Evolutionary conservation across 2,329 filamentous ascomycete genomes (phyloP).

Genomic region (Colletotrichum gigasporum): DNA sequence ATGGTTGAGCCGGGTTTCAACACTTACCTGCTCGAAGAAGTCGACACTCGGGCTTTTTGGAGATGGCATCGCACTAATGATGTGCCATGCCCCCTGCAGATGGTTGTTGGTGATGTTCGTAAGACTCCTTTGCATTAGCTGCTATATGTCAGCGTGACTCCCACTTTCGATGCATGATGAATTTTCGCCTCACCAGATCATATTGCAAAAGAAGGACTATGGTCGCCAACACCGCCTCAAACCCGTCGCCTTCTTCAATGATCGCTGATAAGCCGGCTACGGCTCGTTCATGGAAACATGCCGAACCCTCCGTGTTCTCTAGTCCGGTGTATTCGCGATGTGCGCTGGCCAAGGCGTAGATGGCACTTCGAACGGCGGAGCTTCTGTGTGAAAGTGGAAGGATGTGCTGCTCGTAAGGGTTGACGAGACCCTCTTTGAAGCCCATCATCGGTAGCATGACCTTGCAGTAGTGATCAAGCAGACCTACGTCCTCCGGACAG

Average conservation of each 20-base stretch:
- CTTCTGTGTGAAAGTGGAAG: constrained; percentile 21
- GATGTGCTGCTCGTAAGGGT: constrained; percentile 21
- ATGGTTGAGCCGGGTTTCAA: too few species aligned
- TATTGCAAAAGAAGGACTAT: constrained; percentile 29
- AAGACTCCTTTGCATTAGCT: constrained; percentile 26
- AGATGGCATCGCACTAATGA: constrained; percentile 13
- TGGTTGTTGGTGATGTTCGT: constrained; percentile 15
- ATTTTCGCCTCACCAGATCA: constrained; percentile 27
- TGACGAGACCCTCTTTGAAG: constrained; percentile 3
- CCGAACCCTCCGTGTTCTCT: constrained; percentile 22
- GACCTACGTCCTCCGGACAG: constrained; percentile 18
- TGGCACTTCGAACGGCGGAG: constrained; percentile 24
- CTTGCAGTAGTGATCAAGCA: constrained; percentile 27
- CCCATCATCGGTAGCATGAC: constrained; percentile 17
- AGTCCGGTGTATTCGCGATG: constrained; percentile 23
- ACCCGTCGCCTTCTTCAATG: constrained; percentile 25
- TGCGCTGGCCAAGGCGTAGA: constrained; percentile 28
- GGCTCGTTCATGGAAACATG: constrained; percentile 22
- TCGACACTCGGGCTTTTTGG: constrained; percentile 12
- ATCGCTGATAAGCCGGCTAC: constrained; percentile 14
- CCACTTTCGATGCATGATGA: too few species aligned
- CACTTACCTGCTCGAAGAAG: constrained; percentile 27
- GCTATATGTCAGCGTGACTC: background rate
- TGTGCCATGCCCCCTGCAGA: constrained; percentile 23
- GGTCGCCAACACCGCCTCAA: constrained; percentile 24